A percentile compares a stretch with the other conserved stretches of the same genome.
phyloP scores from a whole-genome alignment of 192 early-diverging fungal species.

The Chytriomyces sp. region DNA sequence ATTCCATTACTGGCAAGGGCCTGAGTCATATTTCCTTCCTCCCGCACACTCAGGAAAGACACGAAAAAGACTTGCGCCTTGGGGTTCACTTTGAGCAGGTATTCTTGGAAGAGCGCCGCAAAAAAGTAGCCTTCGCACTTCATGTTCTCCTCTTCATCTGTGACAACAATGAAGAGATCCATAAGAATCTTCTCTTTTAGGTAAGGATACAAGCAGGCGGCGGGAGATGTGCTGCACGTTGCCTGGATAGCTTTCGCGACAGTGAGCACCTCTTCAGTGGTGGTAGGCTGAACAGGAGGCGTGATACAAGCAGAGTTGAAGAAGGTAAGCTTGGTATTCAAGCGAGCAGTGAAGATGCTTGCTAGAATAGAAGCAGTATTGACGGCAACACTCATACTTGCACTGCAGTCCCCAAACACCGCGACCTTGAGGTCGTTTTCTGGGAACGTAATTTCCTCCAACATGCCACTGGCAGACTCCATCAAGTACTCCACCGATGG shows the following conservation, averaged over 20 bases:
- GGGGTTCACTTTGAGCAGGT: constrained; percentile 33
- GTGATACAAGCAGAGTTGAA: background rate
- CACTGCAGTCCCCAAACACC: constrained; percentile 27
- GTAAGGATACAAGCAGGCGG: constrained; percentile 25
- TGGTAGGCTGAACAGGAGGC: constrained; percentile 12
- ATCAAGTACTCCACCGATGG: constrained; percentile 7
- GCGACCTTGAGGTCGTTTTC: constrained; percentile 24
- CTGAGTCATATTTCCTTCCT: constrained; percentile 25
- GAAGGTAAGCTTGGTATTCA: constrained; percentile 19
- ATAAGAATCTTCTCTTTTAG: background rate
- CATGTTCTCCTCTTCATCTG: constrained; percentile 42
- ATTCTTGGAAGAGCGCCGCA: constrained; percentile 34
- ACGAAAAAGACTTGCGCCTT: constrained; percentile 36
- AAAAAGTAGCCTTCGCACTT: constrained; percentile 16
- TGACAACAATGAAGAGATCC: constrained; percentile 32
- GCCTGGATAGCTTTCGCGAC: constrained; percentile 19
- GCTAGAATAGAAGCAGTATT: constrained; percentile 19
- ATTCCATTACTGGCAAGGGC: constrained; percentile 22
- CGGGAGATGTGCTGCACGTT: constrained; percentile 3
- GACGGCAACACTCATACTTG: constrained; percentile 34
- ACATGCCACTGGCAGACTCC: constrained; percentile 18
- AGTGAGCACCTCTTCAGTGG: constrained; percentile 4
- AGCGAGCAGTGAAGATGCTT: constrained; percentile 21
- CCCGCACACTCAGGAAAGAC: constrained; percentile 24
- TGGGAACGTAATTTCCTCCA: constrained; percentile 11